phyloP scores from a whole-genome alignment of 139 green algal genomes.

The Zygnema circumcarinatum region DNA sequence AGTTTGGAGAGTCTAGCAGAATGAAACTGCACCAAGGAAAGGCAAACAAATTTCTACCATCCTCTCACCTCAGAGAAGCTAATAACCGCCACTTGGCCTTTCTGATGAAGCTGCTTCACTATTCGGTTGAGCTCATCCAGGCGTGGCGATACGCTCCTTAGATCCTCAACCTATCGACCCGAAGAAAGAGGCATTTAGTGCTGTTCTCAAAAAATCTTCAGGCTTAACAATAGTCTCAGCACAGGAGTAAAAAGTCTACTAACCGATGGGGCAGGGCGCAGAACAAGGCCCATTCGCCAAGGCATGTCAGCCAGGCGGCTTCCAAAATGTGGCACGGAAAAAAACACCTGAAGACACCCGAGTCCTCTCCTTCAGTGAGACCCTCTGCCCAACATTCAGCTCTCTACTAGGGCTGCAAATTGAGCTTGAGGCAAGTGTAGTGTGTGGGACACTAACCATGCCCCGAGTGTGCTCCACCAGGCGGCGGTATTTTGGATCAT shows the following conservation, averaged over 20 bases:
- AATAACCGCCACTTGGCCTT: constrained; percentile 42
- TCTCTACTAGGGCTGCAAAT: too few relatives aligned
- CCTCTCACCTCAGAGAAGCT: constrained; percentile 47
- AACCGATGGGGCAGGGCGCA: constrained; percentile 50
- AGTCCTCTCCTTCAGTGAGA: neutral
- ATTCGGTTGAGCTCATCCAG: constrained; percentile 59
- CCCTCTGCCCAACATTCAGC: too few relatives aligned
- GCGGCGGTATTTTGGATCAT: constrained; percentile 29
- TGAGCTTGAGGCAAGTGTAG: too few relatives aligned
- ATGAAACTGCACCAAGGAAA: neutral
- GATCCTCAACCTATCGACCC: constrained; percentile 26
- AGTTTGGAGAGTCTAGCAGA: neutral
- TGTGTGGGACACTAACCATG: constrained; percentile 46
- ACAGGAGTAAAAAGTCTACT: too few relatives aligned
- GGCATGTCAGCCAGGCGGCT: constrained; percentile 55
- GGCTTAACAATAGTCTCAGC: too few relatives aligned
- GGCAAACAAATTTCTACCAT: neutral
- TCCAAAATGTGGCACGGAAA: constrained; percentile 64
- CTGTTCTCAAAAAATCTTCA: neutral
- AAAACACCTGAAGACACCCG: constrained; percentile 56
- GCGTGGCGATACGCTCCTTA: constrained; percentile 37
- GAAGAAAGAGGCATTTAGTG: neutral
- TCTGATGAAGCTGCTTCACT: constrained; percentile 34
- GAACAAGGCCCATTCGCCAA: constrained; percentile 38
- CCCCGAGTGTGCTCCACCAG: constrained; percentile 29